phyloP scores from a whole-genome alignment of 305 asterid genomes.

The Fraxinus greggii region DNA sequence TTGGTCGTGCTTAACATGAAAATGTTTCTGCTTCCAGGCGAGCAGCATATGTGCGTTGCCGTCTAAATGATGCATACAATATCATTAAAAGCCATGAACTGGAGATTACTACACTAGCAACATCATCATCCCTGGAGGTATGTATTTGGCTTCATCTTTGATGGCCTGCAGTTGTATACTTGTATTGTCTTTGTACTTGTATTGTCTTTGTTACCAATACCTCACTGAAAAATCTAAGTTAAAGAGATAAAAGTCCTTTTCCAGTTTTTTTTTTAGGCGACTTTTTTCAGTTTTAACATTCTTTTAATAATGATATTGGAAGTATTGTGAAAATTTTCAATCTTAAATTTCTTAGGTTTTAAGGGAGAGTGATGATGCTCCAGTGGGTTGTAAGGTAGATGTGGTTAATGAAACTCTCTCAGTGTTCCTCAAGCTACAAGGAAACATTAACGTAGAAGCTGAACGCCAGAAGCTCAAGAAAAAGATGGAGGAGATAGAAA shows the following conservation, averaged over 20 bases:
- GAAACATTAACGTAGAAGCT: conserved; percentile 55
- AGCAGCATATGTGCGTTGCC: conserved; percentile 70
- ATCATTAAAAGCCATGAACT: conserved; percentile 50
- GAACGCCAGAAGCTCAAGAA: conserved; percentile 77
- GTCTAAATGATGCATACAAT: conserved; percentile 44
- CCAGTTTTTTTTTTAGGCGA: background rate
- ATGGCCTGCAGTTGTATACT: background rate
- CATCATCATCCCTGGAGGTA: conserved; percentile 65
- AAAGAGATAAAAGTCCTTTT: background rate
- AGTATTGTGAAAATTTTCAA: conserved; percentile 2
- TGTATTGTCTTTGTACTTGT: background rate
- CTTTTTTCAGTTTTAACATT: background rate
- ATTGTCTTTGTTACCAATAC: background rate
- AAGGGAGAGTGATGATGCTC: conserved; percentile 56
- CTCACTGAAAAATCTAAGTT: background rate
- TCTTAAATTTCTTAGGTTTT: conserved; percentile 45
- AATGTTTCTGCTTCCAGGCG: conserved; percentile 39
- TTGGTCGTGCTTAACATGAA: conserved; percentile 4
- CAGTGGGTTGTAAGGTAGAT: conserved; percentile 69
- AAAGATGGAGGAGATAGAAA: conserved; percentile 74
- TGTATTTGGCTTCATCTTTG: conserved; percentile 16
- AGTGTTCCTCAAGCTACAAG: conserved; percentile 57
- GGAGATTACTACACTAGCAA: conserved; percentile 80
- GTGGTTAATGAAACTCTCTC: conserved; percentile 67
- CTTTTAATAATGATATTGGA: background rate